Evolutionary conservation across 2,329 filamentous ascomycete species (phyloP).

Genomic region (Nigrospora osmanthi): DNA sequence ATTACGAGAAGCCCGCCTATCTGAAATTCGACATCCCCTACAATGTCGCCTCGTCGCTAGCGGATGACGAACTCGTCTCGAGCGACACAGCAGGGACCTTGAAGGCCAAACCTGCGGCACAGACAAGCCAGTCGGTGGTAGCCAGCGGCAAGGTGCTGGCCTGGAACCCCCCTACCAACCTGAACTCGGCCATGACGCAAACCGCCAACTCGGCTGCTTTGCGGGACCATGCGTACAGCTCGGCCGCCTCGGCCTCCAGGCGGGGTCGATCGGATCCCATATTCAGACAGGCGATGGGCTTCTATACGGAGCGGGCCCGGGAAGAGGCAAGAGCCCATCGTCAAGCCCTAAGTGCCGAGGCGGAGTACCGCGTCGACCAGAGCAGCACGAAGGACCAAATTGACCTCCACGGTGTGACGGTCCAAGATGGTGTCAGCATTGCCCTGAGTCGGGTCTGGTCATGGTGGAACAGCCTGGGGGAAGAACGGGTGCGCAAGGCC

Average conservation of each 20-base stretch:
- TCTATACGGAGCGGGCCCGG: slow-evolving; percentile 65
- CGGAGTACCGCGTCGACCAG: slow-evolving; percentile 59
- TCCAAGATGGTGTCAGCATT: slow-evolving; percentile 75
- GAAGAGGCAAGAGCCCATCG: slow-evolving; percentile 53
- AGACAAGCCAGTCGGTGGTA: slow-evolving; percentile 1
- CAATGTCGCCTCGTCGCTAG: slow-evolving; percentile 12
- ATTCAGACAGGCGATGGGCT: slow-evolving; percentile 67
- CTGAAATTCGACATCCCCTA: slow-evolving; percentile 21
- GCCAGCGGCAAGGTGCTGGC: not conserved
- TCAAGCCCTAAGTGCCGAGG: slow-evolving; percentile 54
- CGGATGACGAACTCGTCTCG: not conserved
- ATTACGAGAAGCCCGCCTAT: slow-evolving; percentile 31
- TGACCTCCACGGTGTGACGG: slow-evolving; percentile 78
- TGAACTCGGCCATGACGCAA: slow-evolving; percentile 8
- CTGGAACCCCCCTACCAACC: slow-evolving; percentile 1
- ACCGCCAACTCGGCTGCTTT: slow-evolving; percentile 11
- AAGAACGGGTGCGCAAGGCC: slow-evolving; percentile 44
- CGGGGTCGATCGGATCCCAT: slow-evolving; percentile 60
- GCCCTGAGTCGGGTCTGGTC: slow-evolving; percentile 54
- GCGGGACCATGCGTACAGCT: slow-evolving; percentile 19
- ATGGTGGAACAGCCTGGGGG: slow-evolving; percentile 74
- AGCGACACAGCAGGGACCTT: not conserved
- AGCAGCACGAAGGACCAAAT: slow-evolving; percentile 56
- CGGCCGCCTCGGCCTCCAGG: slow-evolving; percentile 32
- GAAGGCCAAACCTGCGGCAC: slow-evolving; percentile 3